Percentiles rank a stretch among this genome's conserved stretches.
Evolutionary conservation across 257 asterid species (phyloP).

Genomic region (Rubia yunnanensis): DNA sequence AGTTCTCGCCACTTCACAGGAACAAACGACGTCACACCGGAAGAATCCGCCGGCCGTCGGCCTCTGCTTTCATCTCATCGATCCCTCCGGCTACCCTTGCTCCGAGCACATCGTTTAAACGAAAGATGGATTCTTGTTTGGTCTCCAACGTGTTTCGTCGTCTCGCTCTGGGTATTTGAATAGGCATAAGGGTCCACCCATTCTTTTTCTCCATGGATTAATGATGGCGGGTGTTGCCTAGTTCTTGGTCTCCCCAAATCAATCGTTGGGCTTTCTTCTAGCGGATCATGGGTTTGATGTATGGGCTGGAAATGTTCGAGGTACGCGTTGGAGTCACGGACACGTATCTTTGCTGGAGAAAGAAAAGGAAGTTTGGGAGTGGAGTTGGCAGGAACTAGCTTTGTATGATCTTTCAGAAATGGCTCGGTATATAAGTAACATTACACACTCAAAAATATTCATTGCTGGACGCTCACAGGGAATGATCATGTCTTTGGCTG

Average conservation of each 20-base stretch:
- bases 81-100: constrained; percentile 81
- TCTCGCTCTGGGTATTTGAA: constrained; percentile 36
- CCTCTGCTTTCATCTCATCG: constrained; percentile 63
- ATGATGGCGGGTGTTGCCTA: constrained; percentile 95
- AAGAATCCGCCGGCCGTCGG: constrained; percentile 31
- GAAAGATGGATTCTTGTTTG: constrained; percentile 76
- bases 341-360: constrained; percentile 56
- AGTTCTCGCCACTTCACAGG: constrained; percentile 24
- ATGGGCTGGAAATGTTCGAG: constrained; percentile 98
- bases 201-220: constrained; percentile 86
- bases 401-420: constrained; percentile 77
- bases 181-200: constrained; percentile 43
- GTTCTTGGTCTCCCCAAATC: constrained; percentile 71
- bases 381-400: constrained; percentile 99
- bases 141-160: constrained; percentile 83
- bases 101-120: constrained; percentile 66
- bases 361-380: constrained; percentile 89
- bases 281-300: constrained; percentile 91
- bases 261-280: constrained; percentile 92
- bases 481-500: constrained; percentile 93
- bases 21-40: constrained; percentile 11
- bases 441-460: constrained; percentile 55
- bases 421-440: constrained; percentile 50
- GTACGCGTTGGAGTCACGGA: constrained; percentile 99
- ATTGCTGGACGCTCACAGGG: constrained; percentile 99